Base-by-base conservation (phyloP, 805 yeast genomes). In the Blastobotrys attinorum region DNA sequence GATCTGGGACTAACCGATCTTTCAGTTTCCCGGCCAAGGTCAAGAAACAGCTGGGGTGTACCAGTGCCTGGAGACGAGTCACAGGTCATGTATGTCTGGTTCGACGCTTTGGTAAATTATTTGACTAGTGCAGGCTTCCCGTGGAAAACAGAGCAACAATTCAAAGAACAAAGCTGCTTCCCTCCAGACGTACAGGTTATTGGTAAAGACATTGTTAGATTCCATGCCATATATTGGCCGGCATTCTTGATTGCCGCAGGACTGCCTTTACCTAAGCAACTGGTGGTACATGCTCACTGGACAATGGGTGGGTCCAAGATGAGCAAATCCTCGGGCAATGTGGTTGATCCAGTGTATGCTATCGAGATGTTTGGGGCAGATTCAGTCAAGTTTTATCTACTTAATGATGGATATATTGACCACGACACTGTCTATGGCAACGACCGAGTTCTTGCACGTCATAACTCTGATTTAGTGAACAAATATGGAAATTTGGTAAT, bases 251-350 rank as follows among this genome's bases (percentile, higher is more conserved):
- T 89, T 73, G 96, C 96, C 0, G 92, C 94, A 0, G 82, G 72
- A 0, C 57, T 84, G 0, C 75, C 74, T 3, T 56, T 82, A 4
- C 97, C 97, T 0, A 65, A 71, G 34, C 81, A 79, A 46, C 75
- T 92, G 3, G 71, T 88, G 4, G 95, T 92, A 2, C 98, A 92
- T 66, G 81, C 94, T 4, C 98, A 92, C 61, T 92, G 97, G 97
- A 68, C 89, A 18, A 75, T 83, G 61, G 82, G 79, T 27, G 97
- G 97, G 0, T 67, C 77, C 36, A 92, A 92, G 59, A 92, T 92
- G 98, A 84, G 95, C 40, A 92, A 92, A 56, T 81, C 94, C 45
- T 65, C 79, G 43, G 96, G 97, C 0, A 92, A 92, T 58, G 97
- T 90, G 7, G 94, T 90, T 3, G 97, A 92, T 56, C 98, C 98